A percentile compares a stretch with the other conserved stretches of the same genome.
phyloP scores from a whole-genome alignment of 73 alveolate species.

The Halteria grandinella region DNA sequence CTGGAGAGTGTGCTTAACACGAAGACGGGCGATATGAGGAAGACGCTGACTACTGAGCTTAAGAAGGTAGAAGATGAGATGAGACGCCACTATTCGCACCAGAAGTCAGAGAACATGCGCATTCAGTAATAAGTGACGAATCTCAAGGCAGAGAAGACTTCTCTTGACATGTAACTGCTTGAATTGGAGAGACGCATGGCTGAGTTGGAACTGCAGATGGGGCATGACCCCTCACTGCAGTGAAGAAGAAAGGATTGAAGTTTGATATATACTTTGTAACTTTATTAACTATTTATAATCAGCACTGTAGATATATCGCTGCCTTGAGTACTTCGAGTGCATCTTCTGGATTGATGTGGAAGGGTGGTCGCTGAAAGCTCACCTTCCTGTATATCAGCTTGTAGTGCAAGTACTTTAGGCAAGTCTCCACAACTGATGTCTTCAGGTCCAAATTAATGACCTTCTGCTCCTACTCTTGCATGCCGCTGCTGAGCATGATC shows the following conservation, averaged over 20 bases:
- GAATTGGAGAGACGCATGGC: conserved; percentile 90
- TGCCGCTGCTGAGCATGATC: conserved; percentile 5
- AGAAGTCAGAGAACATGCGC: conserved; percentile 91
- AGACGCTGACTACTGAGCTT: conserved; percentile 93
- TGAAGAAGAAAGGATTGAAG: no score
- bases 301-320: conserved; percentile 43
- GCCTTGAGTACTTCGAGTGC: conserved; percentile 48
- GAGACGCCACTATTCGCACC: conserved; percentile 93
- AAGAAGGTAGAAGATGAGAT: conserved; percentile 96
- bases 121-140: conserved; percentile 84
- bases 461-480: conserved; percentile 30
- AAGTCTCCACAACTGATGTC: no score
- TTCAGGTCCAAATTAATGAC: not conserved
- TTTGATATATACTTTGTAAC: no score
- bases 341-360: conserved; percentile 40
- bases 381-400: no score
- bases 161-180: conserved; percentile 82
- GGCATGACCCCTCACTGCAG: no score
- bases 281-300: not conserved
- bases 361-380: no score
- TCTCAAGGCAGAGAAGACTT: conserved; percentile 92
- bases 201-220: conserved; percentile 90
- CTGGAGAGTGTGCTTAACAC: conserved; percentile 91
- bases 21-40: conserved; percentile 96
- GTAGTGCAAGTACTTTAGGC: no score